Base-by-base conservation (phyloP, 352 stramenopile species). In the Phytophthora hibernalis region DNA sequence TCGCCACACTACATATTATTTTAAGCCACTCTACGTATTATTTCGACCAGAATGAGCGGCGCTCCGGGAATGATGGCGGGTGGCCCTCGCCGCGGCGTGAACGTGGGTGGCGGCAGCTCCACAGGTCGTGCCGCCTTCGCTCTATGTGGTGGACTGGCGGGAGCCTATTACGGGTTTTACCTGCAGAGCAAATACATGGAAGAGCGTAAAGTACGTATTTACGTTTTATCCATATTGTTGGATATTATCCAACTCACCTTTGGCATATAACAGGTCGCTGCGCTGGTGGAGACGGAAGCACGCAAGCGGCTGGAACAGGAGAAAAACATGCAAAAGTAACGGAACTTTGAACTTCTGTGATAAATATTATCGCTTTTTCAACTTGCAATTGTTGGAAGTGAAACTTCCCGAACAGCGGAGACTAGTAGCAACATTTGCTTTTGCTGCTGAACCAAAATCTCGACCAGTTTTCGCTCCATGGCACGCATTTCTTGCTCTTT, bases 161-260 rank as follows among this genome's bases (percentile, higher is more conserved):
- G 86, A 9, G 86, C 86, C 24, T 94, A 94, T 68, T 84, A 82
- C 33, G 86, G 86, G 31, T 94, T 94, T 31, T 94, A 93, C 50
- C 65, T 94, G 62, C 86, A 94, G 74, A 90, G 74, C 68, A 94
- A 93, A 64, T 92, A 87, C 61, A 84, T 94, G 42, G 86, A 94
- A 72, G 84, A 94, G 65, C 79, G 82, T 61, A 79, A 81, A 37
- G 86, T 92, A 73, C 24, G 68, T 52, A 28, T 10, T 22, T 44
- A 22, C 16, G 38, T 33, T 12, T 22, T 13, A 44, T 13, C 38
- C 16, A 21, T 12, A 22, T 13, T 44, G 21, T 44, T 16, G 38
- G 12, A 12, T 12, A 22, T 12, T 44, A 21, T 18, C 35, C 28
- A 33, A 12, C 28, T 33, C 28, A 33, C 28, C n/a, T n/a, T n/a